phyloP scores from a whole-genome alignment of 805 yeast genomes.

The Ogataea chonburiensis region DNA sequence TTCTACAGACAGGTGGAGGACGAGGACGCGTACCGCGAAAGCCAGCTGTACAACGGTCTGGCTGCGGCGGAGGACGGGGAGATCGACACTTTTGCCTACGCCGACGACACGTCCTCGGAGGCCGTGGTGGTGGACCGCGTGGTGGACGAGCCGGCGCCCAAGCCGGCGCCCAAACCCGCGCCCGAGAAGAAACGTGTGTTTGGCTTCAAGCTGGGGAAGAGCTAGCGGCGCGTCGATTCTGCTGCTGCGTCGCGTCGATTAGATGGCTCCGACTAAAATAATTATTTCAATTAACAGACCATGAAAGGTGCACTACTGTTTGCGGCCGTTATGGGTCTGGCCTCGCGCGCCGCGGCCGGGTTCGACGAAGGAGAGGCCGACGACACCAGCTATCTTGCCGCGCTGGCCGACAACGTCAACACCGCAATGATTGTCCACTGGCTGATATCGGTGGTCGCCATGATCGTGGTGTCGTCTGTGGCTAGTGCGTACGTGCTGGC shows the following conservation, averaged over 20 bases:
- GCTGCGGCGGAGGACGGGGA: conserved; percentile 23
- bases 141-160: conserved; percentile 1
- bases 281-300: conserved; percentile 3
- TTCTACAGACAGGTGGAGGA: conserved; percentile 66
- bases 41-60: conserved; percentile 32
- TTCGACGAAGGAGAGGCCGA: conserved; percentile 13
- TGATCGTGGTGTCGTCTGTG: conserved; percentile 57
- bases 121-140: background rate
- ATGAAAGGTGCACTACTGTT: conserved; percentile 5
- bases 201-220: conserved; percentile 10
- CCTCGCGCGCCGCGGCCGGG: conserved; percentile 4
- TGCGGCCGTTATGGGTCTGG: conserved; percentile 5
- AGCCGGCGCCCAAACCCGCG: too few relatives aligned
- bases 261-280: too few relatives aligned
- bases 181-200: conserved; percentile 7
- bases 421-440: conserved; percentile 63
- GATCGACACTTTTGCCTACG: conserved; percentile 11
- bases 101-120: background rate
- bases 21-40: conserved; percentile 35
- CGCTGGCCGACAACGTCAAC: conserved; percentile 34
- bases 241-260: conserved; percentile 4
- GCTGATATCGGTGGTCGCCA: conserved; percentile 47
- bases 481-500: conserved; percentile 57
- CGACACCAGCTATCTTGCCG: conserved; percentile 12
- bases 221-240: conserved; percentile 7